Evolutionary conservation across 345 rosid species (phyloP), one percentile per base, ranked within the genome.

Genomic region (Kernera saxatilis): DNA sequence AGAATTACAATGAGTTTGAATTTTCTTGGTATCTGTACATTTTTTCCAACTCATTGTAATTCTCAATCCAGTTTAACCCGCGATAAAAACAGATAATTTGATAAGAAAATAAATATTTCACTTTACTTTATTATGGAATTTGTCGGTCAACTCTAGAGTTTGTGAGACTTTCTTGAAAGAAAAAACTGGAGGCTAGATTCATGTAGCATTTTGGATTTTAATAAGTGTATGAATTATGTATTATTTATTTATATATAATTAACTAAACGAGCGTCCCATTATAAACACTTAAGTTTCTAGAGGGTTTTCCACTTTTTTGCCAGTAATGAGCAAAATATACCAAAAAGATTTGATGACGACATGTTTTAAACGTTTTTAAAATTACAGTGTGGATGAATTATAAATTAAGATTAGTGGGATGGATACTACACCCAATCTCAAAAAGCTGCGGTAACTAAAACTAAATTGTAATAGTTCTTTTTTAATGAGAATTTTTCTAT

Each of bases 261-360:
- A 10, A 49, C 70, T n/a, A 49, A 51, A 72, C 76, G 76, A 72
- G 76, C 70, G 70, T 53, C 64, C 76, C 76, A 63, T 53, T 71
- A 71, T 17, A 51, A 15, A 50, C 9, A 70, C 51, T 48, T 13
- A n/a, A 71, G 45, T 51, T 71, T 71, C 29, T 14, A 49, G 23
- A 54, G 21, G 11, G 3, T 14, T 6, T n/a, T n/a, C n/a, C n/a
- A n/a, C n/a, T n/a, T n/a, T 11, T 21, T n/a, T 14, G 64, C 73
- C 45, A 27, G 54, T 30, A 32, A 6, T 43, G 5, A 44, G 5
- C 35, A 10, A 44, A 9, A 22, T 23, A 32, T 69, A 23, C 14
- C 36, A 46, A 58, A 21, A 33, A 37, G 19, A 35, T 57, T 69
- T 46, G 48, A 55, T 14, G n/a, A 32, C 45, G 32, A 40, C 21